Conservation (phyloP, 2,329 filamentous ascomycete genomes). For the Domatiomyces catenatus region DNA sequence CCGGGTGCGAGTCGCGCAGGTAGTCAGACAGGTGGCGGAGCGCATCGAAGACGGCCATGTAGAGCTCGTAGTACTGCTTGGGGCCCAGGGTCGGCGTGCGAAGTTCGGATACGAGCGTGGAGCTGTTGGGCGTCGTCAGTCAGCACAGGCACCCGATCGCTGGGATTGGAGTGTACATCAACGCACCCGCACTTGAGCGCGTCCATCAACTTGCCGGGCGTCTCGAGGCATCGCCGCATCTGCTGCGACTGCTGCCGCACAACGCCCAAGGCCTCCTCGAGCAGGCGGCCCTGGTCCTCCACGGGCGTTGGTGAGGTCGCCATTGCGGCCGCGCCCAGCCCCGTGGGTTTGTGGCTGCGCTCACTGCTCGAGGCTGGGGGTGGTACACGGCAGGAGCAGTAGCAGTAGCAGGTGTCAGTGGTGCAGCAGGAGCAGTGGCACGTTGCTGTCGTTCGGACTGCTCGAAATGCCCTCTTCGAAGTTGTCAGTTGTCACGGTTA, state of each 20-base stretch:
- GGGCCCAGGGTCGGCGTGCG: constrained; percentile 94
- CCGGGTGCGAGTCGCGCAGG: constrained; percentile 89
- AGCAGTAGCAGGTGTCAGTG: neutral
- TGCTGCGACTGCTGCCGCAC: constrained; percentile 92
- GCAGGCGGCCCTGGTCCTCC: constrained; percentile 75
- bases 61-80: constrained; percentile 98
- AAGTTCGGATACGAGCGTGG: constrained; percentile 93
- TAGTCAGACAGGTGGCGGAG: constrained; percentile 91
- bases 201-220: constrained; percentile 97
- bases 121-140: constrained; percentile 40
- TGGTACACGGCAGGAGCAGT: neutral
- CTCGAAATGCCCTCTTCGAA: neutral
- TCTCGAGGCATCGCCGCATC: constrained; percentile 97
- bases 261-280: constrained; percentile 91
- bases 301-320: constrained; percentile 34
- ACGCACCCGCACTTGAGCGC: constrained; percentile 96
- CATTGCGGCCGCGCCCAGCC: constrained; percentile 3
- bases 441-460: neutral
- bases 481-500: too few species aligned
- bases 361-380: neutral
- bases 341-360: neutral
- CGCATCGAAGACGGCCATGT: constrained; percentile 98
- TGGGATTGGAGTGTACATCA: constrained; percentile 5
- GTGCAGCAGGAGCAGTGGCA: neutral
- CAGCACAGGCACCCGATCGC: constrained; percentile 13